A percentile compares a stretch with the other conserved stretches of the same genome.
These are phyloP conservation scores for Hypholoma fasciculare DNA, from an alignment of 768 basidiomycete genomes.

Conservation along the genomic window DNA sequence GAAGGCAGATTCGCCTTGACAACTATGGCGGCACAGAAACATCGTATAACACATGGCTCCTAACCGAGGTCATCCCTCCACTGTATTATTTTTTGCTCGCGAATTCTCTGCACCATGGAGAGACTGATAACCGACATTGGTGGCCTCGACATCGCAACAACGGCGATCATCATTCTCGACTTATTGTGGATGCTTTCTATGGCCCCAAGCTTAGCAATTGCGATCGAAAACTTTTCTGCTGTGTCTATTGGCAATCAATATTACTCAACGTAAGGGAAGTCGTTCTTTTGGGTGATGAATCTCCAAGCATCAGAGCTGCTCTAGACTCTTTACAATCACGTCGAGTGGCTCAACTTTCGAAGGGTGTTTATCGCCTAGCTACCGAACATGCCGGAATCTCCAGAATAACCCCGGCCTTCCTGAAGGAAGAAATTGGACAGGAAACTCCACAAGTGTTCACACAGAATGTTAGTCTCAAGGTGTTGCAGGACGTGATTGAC, in stretches of 20 bases:
- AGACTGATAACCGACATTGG: conserved; percentile 25
- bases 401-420: conserved; percentile 22
- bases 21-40: conserved; percentile 32
- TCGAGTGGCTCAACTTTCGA: conserved; percentile 20
- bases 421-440: conserved; percentile 23
- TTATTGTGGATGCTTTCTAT: conserved; percentile 30
- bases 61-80: conserved; percentile 32
- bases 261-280: conserved; percentile 18
- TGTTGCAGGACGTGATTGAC: conserved; percentile 23
- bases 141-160: conserved; percentile 32
- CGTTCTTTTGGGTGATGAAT: conserved; percentile 24
- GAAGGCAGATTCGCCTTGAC: conserved; percentile 44
- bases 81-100: conserved; percentile 42
- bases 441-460: conserved; percentile 5
- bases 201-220: conserved; percentile 21
- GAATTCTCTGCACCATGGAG: conserved; percentile 11
- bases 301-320: conserved; percentile 18
- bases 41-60: conserved; percentile 43
- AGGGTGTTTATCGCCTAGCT: conserved; percentile 18
- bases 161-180: conserved; percentile 16
- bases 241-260: conserved; percentile 15
- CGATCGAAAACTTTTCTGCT: conserved; percentile 24
- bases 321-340: conserved; percentile 21
- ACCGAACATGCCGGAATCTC: conserved; percentile 14
- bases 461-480: conserved; percentile 13